Base-by-base conservation (phyloP, 371 early-diverging fungal genomes). In the Batkoa obscura region DNA sequence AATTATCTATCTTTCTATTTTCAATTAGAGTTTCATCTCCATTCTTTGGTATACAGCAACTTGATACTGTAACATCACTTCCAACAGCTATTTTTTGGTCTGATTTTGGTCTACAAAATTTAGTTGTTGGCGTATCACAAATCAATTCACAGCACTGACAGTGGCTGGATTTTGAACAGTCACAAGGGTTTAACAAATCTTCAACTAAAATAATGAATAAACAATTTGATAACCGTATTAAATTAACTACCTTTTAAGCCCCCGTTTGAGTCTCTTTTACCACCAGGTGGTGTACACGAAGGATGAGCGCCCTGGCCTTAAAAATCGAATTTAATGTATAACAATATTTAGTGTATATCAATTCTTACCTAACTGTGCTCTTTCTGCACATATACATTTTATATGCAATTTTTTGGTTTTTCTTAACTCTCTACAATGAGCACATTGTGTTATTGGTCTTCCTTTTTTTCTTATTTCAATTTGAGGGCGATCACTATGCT, bases 391-490 rank as follows among this genome's bases (percentile, higher is more conserved):
- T 37, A 71, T 70, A 58, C 87, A 85, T 63, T 81, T 80, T n/a
- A 78, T 74, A 64, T 81, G 83, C 30, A 80, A 72, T 62, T 84
- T 83, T 57, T 79, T 75, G 36, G 79, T 77, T 63, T 76, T 81
- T 41, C 88, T 73, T 55, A 82, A 71, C 61, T 83, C 79, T 59
- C 81, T 73, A 66, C 88, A 87, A 63, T 72, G 75, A 17, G 71
- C 60, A 63, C 88, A 87, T 63, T 87, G 88, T 38, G 80, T 80
- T 36, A 78, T 72, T 30, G 88, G 88, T 15, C 88, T 74, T 33
- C 88, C 88, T 66, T 84, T 85, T 64, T 74, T 77, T 56, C 80
- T 72, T 46, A 87, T 80, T 58, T 76, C 76, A 58, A 76, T 71
- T 49, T 85, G 68, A 49, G 73, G 74, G 33, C 88, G 76, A 56